phyloP scores from a whole-genome alignment of 768 basidiomycete species.

The Udeniomyces megalosporus region DNA sequence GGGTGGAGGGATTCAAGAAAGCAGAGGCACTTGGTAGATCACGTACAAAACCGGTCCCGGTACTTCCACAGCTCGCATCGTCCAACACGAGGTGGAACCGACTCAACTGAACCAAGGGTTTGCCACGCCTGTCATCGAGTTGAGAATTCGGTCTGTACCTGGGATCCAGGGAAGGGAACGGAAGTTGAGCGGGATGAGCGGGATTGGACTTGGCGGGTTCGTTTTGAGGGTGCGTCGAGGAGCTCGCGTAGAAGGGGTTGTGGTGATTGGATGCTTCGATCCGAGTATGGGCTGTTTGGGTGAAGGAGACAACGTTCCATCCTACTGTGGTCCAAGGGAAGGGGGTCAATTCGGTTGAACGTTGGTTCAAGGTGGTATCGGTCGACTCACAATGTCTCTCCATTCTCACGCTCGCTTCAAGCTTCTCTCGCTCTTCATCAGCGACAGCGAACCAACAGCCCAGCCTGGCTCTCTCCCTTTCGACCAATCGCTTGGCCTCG shows the following conservation, averaged over 20 bases:
- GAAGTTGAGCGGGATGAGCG: background rate
- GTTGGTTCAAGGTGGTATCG: background rate
- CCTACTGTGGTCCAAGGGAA: conserved; percentile 43
- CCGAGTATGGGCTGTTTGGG: conserved; percentile 52
- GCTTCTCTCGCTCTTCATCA: conserved; percentile 65
- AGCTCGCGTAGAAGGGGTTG: conserved; percentile 40
- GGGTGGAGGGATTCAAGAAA: too few relatives aligned
- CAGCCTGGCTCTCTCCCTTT: background rate
- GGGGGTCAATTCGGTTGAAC: background rate
- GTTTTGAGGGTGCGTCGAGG: background rate
- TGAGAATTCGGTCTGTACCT: conserved; percentile 22
- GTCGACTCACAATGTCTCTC: conserved; percentile 16
- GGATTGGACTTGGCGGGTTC: too few relatives aligned
- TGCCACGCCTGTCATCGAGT: too few relatives aligned
- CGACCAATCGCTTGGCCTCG: background rate
- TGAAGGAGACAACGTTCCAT: conserved; percentile 65
- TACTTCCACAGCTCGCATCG: conserved; percentile 52
- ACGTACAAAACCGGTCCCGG: conserved; percentile 62
- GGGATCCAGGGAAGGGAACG: conserved; percentile 35
- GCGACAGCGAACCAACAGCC: conserved; percentile 14
- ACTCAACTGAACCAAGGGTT: conserved; percentile 42
- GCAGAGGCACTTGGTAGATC: too few relatives aligned
- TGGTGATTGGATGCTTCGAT: conserved; percentile 55
- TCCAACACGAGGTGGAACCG: conserved; percentile 65
- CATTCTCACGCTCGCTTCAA: conserved; percentile 77